Conservation (phyloP, 192 early-diverging fungal genomes). For the Paraglomus brasilianum region DNA sequence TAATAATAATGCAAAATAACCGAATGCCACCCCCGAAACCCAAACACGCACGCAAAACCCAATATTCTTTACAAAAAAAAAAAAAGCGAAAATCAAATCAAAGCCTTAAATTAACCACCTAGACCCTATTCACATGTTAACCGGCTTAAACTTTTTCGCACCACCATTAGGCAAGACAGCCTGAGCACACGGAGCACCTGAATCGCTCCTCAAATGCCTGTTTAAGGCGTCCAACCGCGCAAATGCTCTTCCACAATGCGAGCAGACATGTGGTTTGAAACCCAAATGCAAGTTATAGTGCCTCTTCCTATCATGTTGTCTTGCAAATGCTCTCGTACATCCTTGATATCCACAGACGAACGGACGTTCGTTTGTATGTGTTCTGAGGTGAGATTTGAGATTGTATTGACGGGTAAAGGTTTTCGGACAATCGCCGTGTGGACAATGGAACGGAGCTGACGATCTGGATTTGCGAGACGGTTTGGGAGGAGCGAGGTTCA, state of each 20-base stretch:
- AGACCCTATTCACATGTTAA: constrained; percentile 12
- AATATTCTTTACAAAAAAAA: no score
- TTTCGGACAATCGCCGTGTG: constrained; percentile 53
- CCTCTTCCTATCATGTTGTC: constrained; percentile 78
- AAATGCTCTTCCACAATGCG: constrained; percentile 72
- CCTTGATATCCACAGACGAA: constrained; percentile 60
- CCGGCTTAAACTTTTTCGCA: constrained; percentile 18
- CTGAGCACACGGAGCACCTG: constrained; percentile 12
- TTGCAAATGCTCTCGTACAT: constrained; percentile 74
- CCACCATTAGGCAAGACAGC: constrained; percentile 4
- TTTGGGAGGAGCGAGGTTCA: constrained; percentile 29
- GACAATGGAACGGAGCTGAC: constrained; percentile 30
- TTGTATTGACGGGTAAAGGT: constrained; percentile 73
- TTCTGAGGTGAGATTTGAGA: constrained; percentile 69
- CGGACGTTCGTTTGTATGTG: constrained; percentile 69
- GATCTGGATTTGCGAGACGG: constrained; percentile 11
- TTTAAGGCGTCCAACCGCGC: constrained; percentile 39
- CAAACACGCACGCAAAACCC: no score
- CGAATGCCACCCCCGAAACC: no score
- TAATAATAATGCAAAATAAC: no score
- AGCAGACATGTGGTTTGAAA: constrained; percentile 74
- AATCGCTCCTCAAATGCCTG: constrained; percentile 37
- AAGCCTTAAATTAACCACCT: no score
- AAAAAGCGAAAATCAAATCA: no score
- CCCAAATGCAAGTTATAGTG: constrained; percentile 77